Conservation (phyloP, 1,139 yeast species). For the Candida sp. region DNA sequence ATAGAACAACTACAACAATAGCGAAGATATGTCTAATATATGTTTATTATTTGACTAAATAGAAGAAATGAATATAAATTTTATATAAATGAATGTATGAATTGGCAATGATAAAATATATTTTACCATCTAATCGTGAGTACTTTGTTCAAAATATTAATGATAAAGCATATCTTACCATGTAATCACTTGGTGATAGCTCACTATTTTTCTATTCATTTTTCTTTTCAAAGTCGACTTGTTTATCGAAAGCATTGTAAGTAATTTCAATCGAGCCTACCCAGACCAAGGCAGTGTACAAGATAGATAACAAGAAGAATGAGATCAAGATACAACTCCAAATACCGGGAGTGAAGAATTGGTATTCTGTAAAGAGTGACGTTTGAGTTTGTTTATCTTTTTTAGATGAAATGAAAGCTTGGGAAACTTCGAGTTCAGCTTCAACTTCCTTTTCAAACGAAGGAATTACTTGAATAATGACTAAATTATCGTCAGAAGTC, state of each 20-base stretch:
- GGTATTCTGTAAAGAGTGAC: slow-evolving; percentile 35
- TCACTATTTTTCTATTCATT: slow-evolving; percentile 51
- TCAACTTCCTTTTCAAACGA: neutral
- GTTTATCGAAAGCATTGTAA: slow-evolving; percentile 70
- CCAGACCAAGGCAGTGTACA: slow-evolving; percentile 60
- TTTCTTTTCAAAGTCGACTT: slow-evolving; percentile 61
- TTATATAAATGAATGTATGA: neutral
- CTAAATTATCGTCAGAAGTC: neutral
- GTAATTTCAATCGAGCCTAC: slow-evolving; percentile 60
- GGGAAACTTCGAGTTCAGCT: neutral
- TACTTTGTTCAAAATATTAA: too few species aligned
- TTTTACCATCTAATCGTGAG: too few species aligned
- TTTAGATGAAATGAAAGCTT: neutral
- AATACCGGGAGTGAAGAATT: slow-evolving; percentile 53
- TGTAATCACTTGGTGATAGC: too few species aligned
- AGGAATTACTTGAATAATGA: neutral
- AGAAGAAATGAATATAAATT: neutral
- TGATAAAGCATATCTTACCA: too few species aligned
- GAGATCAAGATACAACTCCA: slow-evolving; percentile 65
- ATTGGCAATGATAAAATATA: neutral
- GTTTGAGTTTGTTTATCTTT: slow-evolving; percentile 9
- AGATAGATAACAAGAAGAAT: slow-evolving; percentile 46
- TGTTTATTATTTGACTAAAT: neutral
- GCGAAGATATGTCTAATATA: neutral
- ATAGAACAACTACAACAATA: too few species aligned